A percentile compares a stretch with the other conserved stretches of the same genome.
phyloP scores from a whole-genome alignment of 73 alveolate genomes.

The Vitrella brassicaformis region DNA sequence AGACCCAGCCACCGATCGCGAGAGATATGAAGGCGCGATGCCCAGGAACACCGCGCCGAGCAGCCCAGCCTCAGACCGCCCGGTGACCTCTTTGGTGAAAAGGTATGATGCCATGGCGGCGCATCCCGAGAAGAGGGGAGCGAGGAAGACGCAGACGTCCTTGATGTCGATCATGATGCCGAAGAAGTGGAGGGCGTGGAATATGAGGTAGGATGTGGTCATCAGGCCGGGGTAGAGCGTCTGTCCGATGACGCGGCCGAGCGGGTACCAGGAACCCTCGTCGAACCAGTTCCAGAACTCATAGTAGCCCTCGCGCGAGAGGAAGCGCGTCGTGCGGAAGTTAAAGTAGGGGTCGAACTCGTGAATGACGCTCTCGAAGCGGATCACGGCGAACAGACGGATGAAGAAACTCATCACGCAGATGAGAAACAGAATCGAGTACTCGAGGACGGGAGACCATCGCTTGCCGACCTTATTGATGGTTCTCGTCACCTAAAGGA shows the following conservation, averaged over 20 bases:
- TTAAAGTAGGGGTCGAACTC: constrained; percentile 99
- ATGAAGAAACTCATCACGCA: constrained; percentile 73
- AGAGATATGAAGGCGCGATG: constrained; percentile 89
- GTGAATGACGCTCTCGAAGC: constrained; percentile 90
- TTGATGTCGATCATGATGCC: constrained; percentile 92
- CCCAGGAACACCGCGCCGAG: constrained; percentile 88
- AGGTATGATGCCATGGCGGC: constrained; percentile 87
- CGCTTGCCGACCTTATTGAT: background rate
- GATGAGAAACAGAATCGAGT: constrained; percentile 63
- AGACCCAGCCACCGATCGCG: constrained; percentile 96
- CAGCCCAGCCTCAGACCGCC: constrained; percentile 91
- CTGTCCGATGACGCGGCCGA: constrained; percentile 96
- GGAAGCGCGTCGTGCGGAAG: constrained; percentile 82
- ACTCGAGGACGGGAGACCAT: constrained; percentile 75
- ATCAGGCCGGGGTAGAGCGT: constrained; percentile 96
- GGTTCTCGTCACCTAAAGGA: background rate
- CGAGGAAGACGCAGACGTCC: constrained; percentile 93
- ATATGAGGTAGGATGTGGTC: constrained; percentile 82
- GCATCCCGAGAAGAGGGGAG: constrained; percentile 92
- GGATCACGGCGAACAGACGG: constrained; percentile 89
- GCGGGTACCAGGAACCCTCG: constrained; percentile 96
- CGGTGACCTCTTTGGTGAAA: constrained; percentile 87
- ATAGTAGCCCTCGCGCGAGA: constrained; percentile 85
- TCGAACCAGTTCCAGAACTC: constrained; percentile 98
- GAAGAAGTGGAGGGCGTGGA: constrained; percentile 71